Evolutionary conservation across 768 basidiomycete genomes (phyloP).

Genomic region (Mycena chlorophos): DNA sequence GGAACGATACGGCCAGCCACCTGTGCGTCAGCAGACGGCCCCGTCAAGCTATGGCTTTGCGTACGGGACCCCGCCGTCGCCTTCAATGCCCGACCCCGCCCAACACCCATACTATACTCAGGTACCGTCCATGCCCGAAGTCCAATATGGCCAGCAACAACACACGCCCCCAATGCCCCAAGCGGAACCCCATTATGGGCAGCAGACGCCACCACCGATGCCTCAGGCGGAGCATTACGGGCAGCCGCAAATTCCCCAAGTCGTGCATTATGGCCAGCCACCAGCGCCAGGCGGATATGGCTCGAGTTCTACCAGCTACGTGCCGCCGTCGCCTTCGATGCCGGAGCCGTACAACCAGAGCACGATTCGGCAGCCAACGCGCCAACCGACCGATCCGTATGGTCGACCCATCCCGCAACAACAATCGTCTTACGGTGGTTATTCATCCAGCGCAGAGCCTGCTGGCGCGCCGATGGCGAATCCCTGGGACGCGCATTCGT

Average conservation of each 20-base stretch:
- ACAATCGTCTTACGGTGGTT: neutral
- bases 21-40: neutral
- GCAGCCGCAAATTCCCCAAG: no score
- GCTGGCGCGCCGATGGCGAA: neutral
- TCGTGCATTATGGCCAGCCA: no score
- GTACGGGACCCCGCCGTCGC: neutral
- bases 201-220: no score
- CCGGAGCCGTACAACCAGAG: neutral
- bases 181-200: no score
- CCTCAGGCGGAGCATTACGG: neutral
- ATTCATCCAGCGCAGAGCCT: neutral
- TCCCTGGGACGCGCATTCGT: neutral
- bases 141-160: neutral
- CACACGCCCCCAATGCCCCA: no score
- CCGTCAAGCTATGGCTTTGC: neutral
- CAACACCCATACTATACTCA: neutral
- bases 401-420: neutral
- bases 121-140: neutral
- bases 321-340: neutral
- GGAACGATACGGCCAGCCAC: neutral
- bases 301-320: no score
- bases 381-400: neutral
- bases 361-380: neutral
- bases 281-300: no score
- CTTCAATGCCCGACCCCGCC: neutral